A percentile compares a stretch with the other conserved stretches of the same genome.
Conservation (phyloP, 1,284 basidiomycete genomes). For the Cryptococcus hybrid region DNA sequence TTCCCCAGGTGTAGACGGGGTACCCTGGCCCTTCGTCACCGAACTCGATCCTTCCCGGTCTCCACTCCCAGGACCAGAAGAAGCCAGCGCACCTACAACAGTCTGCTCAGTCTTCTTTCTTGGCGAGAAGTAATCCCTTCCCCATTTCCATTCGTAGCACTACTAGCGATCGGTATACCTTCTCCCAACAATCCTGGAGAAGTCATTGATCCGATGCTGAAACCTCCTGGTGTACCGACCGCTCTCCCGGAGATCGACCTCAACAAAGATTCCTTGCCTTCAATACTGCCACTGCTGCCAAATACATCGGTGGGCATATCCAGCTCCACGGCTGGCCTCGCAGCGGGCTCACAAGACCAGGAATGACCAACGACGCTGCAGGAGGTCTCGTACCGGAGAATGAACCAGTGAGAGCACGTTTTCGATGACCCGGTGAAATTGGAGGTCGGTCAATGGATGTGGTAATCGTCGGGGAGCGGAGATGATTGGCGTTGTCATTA, state of each 20-base stretch:
- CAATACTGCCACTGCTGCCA: background rate
- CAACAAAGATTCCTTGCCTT: background rate
- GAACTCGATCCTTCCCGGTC: slow-evolving; percentile 5
- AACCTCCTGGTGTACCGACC: no score
- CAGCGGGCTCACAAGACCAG: slow-evolving; percentile 64
- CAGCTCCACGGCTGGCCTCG: slow-evolving; percentile 54
- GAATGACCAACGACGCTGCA: slow-evolving; percentile 51
- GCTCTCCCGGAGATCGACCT: no score
- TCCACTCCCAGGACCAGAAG: slow-evolving; percentile 8
- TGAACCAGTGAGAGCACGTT: slow-evolving; percentile 30
- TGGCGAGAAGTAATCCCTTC: slow-evolving; percentile 46
- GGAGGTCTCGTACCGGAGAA: slow-evolving; percentile 20
- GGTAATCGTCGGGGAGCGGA: slow-evolving; percentile 26
- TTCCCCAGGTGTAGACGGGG: slow-evolving; percentile 56
- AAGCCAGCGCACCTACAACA: slow-evolving; percentile 3
- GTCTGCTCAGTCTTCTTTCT: slow-evolving; percentile 15
- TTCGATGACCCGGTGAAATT: slow-evolving; percentile 26
- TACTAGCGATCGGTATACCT: no score
- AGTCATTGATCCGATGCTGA: no score
- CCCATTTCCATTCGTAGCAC: slow-evolving; percentile 1
- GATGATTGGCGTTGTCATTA: slow-evolving; percentile 32
- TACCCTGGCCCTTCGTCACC: slow-evolving; percentile 1
- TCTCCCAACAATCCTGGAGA: no score
- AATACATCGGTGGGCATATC: slow-evolving; percentile 17
- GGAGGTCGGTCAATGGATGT: slow-evolving; percentile 35